A percentile compares a stretch with the other conserved stretches of the same genome.
Evolutionary conservation across 306 rosid genomes (phyloP).

Genomic region (Fagus sylvatica): DNA sequence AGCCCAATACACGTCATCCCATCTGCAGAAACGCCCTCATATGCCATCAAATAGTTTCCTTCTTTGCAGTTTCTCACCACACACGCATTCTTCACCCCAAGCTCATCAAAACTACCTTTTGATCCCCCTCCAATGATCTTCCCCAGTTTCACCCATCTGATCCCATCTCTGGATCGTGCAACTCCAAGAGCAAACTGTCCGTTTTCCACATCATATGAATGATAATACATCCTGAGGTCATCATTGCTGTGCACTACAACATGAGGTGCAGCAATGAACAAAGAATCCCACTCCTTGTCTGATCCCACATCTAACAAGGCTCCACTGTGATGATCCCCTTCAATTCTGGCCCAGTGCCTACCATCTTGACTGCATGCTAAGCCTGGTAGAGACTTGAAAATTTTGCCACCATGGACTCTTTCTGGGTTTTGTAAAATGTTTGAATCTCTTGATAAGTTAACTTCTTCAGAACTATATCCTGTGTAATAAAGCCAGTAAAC

Average conservation of each 20-base stretch:
- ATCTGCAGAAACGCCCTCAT: conserved; percentile 16
- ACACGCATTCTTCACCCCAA: conserved; percentile 25
- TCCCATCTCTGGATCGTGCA: conserved; percentile 12
- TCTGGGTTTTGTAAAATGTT: conserved; percentile 2
- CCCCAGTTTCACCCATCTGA: conserved; percentile 11
- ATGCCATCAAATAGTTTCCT: conserved; percentile 23
- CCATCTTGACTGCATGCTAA: conserved; percentile 11
- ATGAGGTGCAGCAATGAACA: conserved; percentile 12
- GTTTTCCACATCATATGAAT: not conserved
- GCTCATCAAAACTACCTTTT: conserved; percentile 16
- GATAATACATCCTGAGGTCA: conserved; percentile 19
- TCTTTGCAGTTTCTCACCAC: conserved; percentile 20
- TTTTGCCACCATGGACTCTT: conserved; percentile 4
- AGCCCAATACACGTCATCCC: conserved; percentile 20
- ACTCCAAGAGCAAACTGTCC: conserved; percentile 10
- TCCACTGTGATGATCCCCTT: conserved; percentile 9
- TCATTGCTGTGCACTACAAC: conserved; percentile 15
- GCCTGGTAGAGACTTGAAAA: conserved; percentile 2
- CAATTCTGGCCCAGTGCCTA: conserved; percentile 10
- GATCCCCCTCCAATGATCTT: conserved; percentile 6
- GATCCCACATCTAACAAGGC: conserved; percentile 11
- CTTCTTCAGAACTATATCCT: conserved; percentile 13
- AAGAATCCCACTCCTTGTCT: conserved; percentile 24
- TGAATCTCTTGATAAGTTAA: not conserved
- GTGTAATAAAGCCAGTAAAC: conserved; percentile 15